Evolutionary conservation across 225 moss, liverwort and hornwort genomes (phyloP), one percentile per base, ranked within the genome.

Genomic region (Climacium dendroides): DNA sequence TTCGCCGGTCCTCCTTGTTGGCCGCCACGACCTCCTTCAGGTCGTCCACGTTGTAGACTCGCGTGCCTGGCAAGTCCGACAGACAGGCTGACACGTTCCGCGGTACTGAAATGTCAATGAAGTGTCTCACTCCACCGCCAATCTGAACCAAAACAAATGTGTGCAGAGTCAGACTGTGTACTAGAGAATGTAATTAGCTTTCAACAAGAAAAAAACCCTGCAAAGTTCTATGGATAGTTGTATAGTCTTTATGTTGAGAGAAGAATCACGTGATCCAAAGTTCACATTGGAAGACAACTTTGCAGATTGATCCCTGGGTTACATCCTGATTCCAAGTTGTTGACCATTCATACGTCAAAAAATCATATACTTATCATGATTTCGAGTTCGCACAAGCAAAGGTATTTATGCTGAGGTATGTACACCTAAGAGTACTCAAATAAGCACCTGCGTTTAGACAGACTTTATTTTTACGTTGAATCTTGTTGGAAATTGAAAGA

Each of bases 31-130:
- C 97, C 85, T 97, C 97, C 85, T 93, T 95, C 89, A 97, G 80
- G 60, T 97, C 97, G 61, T 97, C 97, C 30, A 97, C 97, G 87
- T 97, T 97, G 90, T 95, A 97, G 18, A 97, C 96, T 29, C 93
- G 94, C 32, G 96, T 92, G 59, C 90, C 83, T 39, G 93, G 90
- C 82, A 96, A 83, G 69, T 96, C 95, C 15, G 94, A 92, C 22
- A 96, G 87, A 85, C 96, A 95, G 19, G 95, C 89, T 50, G 93
- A 95, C 4, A 97, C 97, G 85, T 97, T 97, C 78, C 97, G 91
- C 18, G 97, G 97, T 22, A 97, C 97, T 23, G 96, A 87, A 41
- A 97, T 97, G 72, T 97, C 97, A 55, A 97, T 95, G 59, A 97
- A 97, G 86, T 96, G 94, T 82, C 97, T 87, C 62, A 93, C 86